Conservation (phyloP, 2,329 filamentous ascomycete species). For the Leptographium procerum region DNA sequence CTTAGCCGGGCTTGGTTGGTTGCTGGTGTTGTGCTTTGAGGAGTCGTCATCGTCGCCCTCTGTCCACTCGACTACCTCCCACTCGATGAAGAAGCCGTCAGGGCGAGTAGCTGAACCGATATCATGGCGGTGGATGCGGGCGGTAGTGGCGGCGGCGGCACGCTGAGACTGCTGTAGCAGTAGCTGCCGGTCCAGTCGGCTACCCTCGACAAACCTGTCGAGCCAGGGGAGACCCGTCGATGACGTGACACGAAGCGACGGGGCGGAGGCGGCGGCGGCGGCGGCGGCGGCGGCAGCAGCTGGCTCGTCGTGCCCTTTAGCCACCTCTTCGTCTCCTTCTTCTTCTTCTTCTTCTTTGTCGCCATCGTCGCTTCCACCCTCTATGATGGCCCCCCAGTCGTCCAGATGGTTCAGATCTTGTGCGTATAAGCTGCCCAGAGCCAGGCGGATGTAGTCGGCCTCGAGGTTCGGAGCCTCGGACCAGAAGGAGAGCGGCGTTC, state of each 20-base stretch:
- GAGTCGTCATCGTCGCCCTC: conserved; percentile 23
- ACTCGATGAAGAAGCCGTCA: conserved; percentile 63
- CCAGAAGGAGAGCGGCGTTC: conserved; percentile 77
- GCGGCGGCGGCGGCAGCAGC: background rate
- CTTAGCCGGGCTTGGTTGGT: conserved; percentile 32
- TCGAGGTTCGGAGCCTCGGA: conserved; percentile 60
- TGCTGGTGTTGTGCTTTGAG: background rate
- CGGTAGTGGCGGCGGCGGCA: conserved; percentile 14
- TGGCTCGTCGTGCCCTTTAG: too few species aligned
- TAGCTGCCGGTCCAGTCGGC: conserved; percentile 56
- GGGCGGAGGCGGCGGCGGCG: conserved; percentile 17
- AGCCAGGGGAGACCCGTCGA: conserved; percentile 65
- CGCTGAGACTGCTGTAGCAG: conserved; percentile 44
- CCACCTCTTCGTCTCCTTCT: conserved; percentile 10
- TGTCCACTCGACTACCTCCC: conserved; percentile 72
- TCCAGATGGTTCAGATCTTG: conserved; percentile 64
- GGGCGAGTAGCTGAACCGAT: conserved; percentile 25
- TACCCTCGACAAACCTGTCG: conserved; percentile 68
- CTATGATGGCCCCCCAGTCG: conserved; percentile 61
- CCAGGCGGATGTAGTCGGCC: conserved; percentile 68
- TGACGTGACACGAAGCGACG: conserved; percentile 42
- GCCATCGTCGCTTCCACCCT: conserved; percentile 18
- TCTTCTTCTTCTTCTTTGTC: conserved; percentile 17
- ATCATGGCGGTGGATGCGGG: conserved; percentile 10
- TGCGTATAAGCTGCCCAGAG: conserved; percentile 62